Evolutionary conservation across 2,329 filamentous ascomycete species (phyloP), one percentile per base, ranked within the genome.

Genomic region (Eutypa lata): DNA sequence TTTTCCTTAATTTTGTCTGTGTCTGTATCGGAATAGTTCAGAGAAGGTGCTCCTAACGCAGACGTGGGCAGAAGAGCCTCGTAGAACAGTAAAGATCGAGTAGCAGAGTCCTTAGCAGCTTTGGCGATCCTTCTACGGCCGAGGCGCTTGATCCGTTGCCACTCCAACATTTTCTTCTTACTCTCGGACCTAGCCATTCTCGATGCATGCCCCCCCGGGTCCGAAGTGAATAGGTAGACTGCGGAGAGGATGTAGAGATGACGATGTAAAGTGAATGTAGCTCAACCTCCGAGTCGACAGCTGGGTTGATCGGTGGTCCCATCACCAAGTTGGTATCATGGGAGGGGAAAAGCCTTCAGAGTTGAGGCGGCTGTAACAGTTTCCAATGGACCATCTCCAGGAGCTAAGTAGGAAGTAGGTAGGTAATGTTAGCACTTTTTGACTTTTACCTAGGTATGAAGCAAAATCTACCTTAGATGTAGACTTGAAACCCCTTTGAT

Each of bases 101-200:
- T 53, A 2, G 45, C 49, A 7, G 60, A 58, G 45, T 67, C 60
- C 58, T 52, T 60, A 16, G 38, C 47, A 6, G 59, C 60, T 45
- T 54, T 58, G 14, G 45, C 13, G 28, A 64, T 50, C 52, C 57
- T 60, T 14, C 53, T 53, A 26, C 53, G 59, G 35, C 61, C 61
- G 19, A 58, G 56, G 19, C 45, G 48, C 38, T 28, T 43, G 18
- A 44, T 52, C n/a, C 13, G 22, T 18, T 44, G 31, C 43, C 57
- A 56, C 10, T 58, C 53, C 22, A 44, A 35, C 22, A 50, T 40
- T 40, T 61, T 57, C 49, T 56, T 57, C 22, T 43, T 37, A 44
- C 47, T 53, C 56, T 60, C 63, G 42, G 58, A 56, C 21, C 21
- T 24, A 16, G 42, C 13, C 42, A 45, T 45, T 13, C n/a, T 16